Evolutionary conservation across 2,329 filamentous ascomycete genomes (phyloP).

Genomic region (Pestalotiopsis sp.): DNA sequence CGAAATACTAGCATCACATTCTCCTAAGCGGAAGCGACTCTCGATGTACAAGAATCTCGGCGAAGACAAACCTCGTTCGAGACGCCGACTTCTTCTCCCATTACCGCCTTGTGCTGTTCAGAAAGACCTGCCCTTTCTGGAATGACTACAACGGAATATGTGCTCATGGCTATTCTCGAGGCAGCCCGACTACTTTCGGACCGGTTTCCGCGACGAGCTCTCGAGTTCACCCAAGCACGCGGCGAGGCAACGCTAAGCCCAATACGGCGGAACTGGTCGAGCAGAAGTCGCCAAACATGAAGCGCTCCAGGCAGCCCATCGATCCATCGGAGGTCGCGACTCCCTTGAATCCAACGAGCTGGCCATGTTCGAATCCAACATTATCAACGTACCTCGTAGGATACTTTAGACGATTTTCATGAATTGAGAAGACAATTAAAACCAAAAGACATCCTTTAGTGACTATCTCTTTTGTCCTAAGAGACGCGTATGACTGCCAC

Average conservation of each 20-base stretch:
- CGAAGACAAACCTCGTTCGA: conserved; percentile 67
- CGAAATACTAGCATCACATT: conserved; percentile 39
- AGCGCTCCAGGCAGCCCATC: conserved; percentile 21
- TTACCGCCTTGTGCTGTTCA: conserved; percentile 92
- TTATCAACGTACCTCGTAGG: neutral
- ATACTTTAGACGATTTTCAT: no score
- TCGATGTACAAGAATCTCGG: conserved; percentile 52
- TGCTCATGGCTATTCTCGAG: conserved; percentile 30
- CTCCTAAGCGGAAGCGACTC: conserved; percentile 59
- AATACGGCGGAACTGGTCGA: no score
- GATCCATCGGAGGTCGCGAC: conserved; percentile 25
- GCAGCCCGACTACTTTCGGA: conserved; percentile 28
- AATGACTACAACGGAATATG: conserved; percentile 91
- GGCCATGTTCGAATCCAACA: conserved; percentile 12
- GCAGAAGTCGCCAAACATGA: no score
- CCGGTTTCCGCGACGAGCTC: conserved; percentile 25
- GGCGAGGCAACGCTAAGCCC: no score
- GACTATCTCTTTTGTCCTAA: no score
- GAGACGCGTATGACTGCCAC: no score
- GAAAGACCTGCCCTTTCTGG: conserved; percentile 97
- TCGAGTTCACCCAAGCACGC: conserved; percentile 22
- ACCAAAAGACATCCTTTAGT: no score
- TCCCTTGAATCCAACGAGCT: conserved; percentile 19
- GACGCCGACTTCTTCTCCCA: conserved; percentile 98
- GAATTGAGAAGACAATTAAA: no score